These are phyloP conservation scores for Trichophaea hybrida DNA, from an alignment of 2,329 filamentous ascomycete genomes.

Conservation along the genomic window DNA sequence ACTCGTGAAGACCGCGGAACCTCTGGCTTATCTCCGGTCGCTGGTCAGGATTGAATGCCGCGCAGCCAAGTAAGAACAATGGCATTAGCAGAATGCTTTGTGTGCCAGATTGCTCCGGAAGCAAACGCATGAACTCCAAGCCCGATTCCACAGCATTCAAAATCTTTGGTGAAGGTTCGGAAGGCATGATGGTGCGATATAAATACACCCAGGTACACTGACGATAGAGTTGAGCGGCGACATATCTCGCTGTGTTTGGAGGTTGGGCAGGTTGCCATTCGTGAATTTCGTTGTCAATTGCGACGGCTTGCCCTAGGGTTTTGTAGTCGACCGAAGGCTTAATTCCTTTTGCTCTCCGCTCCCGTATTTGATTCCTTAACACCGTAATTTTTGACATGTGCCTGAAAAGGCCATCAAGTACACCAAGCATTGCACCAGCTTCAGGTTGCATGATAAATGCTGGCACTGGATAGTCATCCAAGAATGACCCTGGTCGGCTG, in stretches of 20 bases:
- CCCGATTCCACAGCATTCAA: slow-evolving; percentile 45
- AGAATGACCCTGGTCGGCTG: slow-evolving; percentile 40
- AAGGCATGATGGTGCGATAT: slow-evolving; percentile 46
- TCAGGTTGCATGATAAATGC: slow-evolving; percentile 42
- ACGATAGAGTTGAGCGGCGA: slow-evolving; percentile 44
- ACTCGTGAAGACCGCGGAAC: slow-evolving; percentile 42
- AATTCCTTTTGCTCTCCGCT: slow-evolving; percentile 45
- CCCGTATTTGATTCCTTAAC: slow-evolving; percentile 59
- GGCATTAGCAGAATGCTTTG: slow-evolving; percentile 48
- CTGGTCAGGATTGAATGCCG: slow-evolving; percentile 42
- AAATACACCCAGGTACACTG: slow-evolving; percentile 51
- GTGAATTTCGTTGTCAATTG: slow-evolving; percentile 60
- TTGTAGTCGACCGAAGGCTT: slow-evolving; percentile 61
- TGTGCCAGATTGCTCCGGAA: slow-evolving; percentile 42
- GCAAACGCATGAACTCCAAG: slow-evolving; percentile 40
- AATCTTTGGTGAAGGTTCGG: slow-evolving; percentile 41
- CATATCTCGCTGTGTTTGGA: slow-evolving; percentile 40
- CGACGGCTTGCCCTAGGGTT: slow-evolving; percentile 55
- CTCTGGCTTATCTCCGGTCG: slow-evolving; percentile 41
- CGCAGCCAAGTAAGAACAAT: slow-evolving; percentile 46
- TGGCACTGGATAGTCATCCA: slow-evolving; percentile 38
- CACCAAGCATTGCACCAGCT: slow-evolving; percentile 54
- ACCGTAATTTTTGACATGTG: slow-evolving; percentile 66
- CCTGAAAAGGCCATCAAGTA: slow-evolving; percentile 67
- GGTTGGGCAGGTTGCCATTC: slow-evolving; percentile 54